phyloP scores from a whole-genome alignment of 2,329 filamentous ascomycete genomes.

The Aspergillus ochraceoroseus region DNA sequence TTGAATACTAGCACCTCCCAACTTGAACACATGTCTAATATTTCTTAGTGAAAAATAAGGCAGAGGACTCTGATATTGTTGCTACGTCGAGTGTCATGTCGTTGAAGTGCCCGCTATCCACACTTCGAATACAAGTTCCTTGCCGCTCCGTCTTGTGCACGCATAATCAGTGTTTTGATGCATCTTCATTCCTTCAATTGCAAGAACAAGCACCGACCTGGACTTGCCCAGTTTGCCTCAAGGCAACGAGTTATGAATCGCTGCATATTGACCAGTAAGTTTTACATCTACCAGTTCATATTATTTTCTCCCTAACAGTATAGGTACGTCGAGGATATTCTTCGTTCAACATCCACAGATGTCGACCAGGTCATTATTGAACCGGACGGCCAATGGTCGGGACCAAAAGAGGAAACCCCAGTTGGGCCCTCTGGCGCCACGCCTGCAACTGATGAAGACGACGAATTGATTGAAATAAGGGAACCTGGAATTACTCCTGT shows the following conservation, averaged over 20 bases:
- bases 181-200: conserved; percentile 81
- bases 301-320: conserved; percentile 11
- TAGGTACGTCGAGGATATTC: conserved; percentile 82
- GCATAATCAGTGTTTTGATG: conserved; percentile 94
- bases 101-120: conserved; percentile 86
- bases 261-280: conserved; percentile 81
- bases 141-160: conserved; percentile 74
- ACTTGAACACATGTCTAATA: conserved; percentile 18
- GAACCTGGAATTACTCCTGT: conserved; percentile 35
- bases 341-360: conserved; percentile 64
- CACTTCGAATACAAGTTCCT: conserved; percentile 71
- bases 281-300: neutral
- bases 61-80: conserved; percentile 81
- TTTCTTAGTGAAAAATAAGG: conserved; percentile 66
- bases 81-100: conserved; percentile 84
- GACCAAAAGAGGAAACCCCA: conserved; percentile 43
- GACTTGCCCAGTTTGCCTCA: conserved; percentile 93
- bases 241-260: conserved; percentile 70
- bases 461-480: conserved; percentile 51
- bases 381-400: conserved; percentile 73
- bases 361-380: conserved; percentile 87
- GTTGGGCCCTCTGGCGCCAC: conserved; percentile 35
- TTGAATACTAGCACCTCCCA: conserved; percentile 6
- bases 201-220: conserved; percentile 96
- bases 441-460: conserved; percentile 43